Conservation (phyloP, 23 red algal species). For the Gracilaria domingensis region DNA sequence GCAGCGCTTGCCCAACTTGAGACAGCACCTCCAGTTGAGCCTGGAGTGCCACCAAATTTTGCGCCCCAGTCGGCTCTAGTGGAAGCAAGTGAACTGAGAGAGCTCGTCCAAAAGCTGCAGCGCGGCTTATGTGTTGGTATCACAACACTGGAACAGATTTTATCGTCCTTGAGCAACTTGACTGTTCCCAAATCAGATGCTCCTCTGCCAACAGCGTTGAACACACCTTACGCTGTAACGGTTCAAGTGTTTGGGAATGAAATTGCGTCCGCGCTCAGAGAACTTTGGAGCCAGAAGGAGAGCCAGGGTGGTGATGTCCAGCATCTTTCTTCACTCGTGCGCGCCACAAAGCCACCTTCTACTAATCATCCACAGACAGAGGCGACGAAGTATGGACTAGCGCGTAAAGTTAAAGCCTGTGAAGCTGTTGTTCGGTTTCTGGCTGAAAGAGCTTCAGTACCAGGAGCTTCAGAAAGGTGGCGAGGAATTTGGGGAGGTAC, state of each 20-base stretch:
- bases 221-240: constrained; percentile 33
- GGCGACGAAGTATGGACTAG: constrained; percentile 25
- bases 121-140: constrained; percentile 55
- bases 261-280: constrained; percentile 34
- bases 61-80: constrained; percentile 20
- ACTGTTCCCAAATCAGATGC: constrained; percentile 31
- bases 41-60: constrained; percentile 1
- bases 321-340: constrained; percentile 44
- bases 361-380: background rate
- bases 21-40: background rate
- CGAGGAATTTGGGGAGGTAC: constrained; percentile 59
- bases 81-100: constrained; percentile 50
- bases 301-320: constrained; percentile 46
- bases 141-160: constrained; percentile 46
- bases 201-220: constrained; percentile 13
- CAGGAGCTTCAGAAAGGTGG: constrained; percentile 28
- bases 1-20: constrained; percentile 57
- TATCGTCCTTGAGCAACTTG: constrained; percentile 21
- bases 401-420: constrained; percentile 50
- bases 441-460: constrained; percentile 25
- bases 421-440: constrained; percentile 73
- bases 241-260: constrained; percentile 68
- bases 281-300: constrained; percentile 53
- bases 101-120: constrained; percentile 31
- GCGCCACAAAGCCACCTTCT: constrained; percentile 15